Evolutionary conservation across 768 basidiomycete species (phyloP), one percentile per base, ranked within the genome.

Genomic region (Lactifluus hygrophoroides): DNA sequence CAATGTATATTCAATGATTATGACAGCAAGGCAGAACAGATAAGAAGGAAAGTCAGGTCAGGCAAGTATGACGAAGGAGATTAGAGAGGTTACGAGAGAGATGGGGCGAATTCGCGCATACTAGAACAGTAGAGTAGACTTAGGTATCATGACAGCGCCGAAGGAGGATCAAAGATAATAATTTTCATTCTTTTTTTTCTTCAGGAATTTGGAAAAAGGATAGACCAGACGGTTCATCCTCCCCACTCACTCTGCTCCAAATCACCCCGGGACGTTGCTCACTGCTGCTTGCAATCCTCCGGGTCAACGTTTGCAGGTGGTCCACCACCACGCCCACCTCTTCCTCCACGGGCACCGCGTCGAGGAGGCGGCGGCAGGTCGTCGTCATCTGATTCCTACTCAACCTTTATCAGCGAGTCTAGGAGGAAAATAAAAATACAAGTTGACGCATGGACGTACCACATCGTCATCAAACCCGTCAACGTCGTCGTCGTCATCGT

Each of bases 211-310:
- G 13, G 17, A n/a, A 42, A 40, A 56, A 19, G 38, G 28, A 17
- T 37, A 46, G 37, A 48, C 37, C 28, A 14, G 37, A 21, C 28
- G 16, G 34, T 28, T 43, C 37, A 35, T 28, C 38, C 34, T 34
- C 34, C 21, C 4, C 2, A 14, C 27, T 32, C 37, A 38, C 14
- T 28, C 28, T 8, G 19, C 9, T 32, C 32, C 32, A 32, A 10
- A 5, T 32, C 32, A 32, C 32, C 32, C 32, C 10, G 32, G 5
- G 10, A 9, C 21, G 11, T n/a, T 32, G 32, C 66, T 73, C 74
- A 94, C 85, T 94, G 91, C 70, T 93, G 88, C 77, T 92, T 91
- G 80, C 92, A 94, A 71, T 94, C 92, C 69, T 91, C 86, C 1
- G 89, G 83, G 69, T 89, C 85, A 56, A 78, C 78, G 64, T 80